Base-by-base conservation (phyloP, 345 rosid genomes). In the Euclidium syriacum region DNA sequence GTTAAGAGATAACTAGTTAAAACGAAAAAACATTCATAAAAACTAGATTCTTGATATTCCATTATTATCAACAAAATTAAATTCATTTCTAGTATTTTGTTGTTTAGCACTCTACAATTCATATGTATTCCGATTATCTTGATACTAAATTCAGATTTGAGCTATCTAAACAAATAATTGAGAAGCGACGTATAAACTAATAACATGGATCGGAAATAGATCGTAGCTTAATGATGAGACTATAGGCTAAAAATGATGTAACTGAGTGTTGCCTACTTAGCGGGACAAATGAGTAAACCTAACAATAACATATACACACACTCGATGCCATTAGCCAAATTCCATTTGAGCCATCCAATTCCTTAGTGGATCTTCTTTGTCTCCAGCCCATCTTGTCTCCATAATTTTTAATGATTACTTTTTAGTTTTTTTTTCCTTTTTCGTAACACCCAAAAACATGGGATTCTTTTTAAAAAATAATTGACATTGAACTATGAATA, bases 211-310 rank as follows among this genome's bases (percentile, higher is more conserved):
- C 22, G 15, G 48, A 25, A 33, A 17, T 51, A 52, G 67, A 34
- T 5, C n/a, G 34, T 52, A 70, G 57, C 20, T 19, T 34, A 47
- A 55, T 54, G 58, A 55, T 62, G 44, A 35, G 48, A 61, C 27
- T 52, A 59, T 23, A 43, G 24, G 68, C 22, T 53, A 55, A 38
- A 30, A 17, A 5, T 10, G 6, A 38, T 54, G 43, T 27, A 22
- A 62, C 46, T 62, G 64, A 70, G 52, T 55, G 69, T 55, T 63
- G 69, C 69, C 69, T 70, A 62, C 51, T 70, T 70, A 23, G 5
- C 39, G 58, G 20, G 74, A 70, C 74, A 70, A 70, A 62, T 55
- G 52, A 70, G 74, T 70, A 62, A 70, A 62, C 74, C 74, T 70
- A 70, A 47, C 74, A 30, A 70, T 40, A 62, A 54, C 58, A 32